A percentile compares a stretch with the other conserved stretches of the same genome.
Evolutionary conservation across 129 eudicot species (phyloP).

Genomic region (carrot (Daucus carota)): DH1_v3.0 NC_030381.2:52272501-52273000

Average conservation of each 20-base stretch:
- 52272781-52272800: conserved; percentile 45
- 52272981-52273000: conserved; percentile 47
- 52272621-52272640: conserved; percentile 37
- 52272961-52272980: conserved; percentile 37
- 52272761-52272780: conserved; percentile 45
- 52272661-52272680: conserved; percentile 72
- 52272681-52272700: conserved; percentile 72
- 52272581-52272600: not conserved
- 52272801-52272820: conserved; percentile 47
- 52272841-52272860: not conserved
- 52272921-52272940: conserved; percentile 2
- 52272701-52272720: conserved; percentile 52
- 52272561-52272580: too few relatives aligned
- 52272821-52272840: not conserved
- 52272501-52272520: too few relatives aligned
- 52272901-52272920: not conserved
- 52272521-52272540: too few relatives aligned
- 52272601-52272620: conserved; percentile 13
- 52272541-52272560: too few relatives aligned
- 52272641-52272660: conserved; percentile 62
- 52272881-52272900: not conserved
- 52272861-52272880: not conserved
- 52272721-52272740: conserved; percentile 51
- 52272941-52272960: not conserved
- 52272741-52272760: conserved; percentile 46